Evolutionary conservation across 768 basidiomycete genomes (phyloP).

Genomic region (Clavaria fumosa): DNA sequence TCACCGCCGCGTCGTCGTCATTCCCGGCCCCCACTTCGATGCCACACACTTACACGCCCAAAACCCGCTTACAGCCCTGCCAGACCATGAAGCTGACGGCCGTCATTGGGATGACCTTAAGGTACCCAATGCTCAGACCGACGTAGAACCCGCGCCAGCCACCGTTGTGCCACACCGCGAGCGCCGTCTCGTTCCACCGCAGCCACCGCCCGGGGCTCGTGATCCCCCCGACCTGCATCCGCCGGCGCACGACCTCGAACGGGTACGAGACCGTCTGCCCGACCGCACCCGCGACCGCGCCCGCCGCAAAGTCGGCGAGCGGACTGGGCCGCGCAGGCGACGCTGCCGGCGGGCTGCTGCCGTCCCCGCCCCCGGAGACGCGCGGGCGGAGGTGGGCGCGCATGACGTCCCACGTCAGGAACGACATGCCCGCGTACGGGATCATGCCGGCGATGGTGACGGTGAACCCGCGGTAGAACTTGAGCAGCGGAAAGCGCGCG

Average conservation of each 20-base stretch:
- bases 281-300: conserved; percentile 72
- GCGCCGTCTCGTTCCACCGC: conserved; percentile 66
- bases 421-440: conserved; percentile 90
- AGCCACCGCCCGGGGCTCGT: conserved; percentile 64
- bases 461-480: conserved; percentile 96
- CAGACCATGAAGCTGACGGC: conserved; percentile 87
- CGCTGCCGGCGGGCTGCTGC: conserved; percentile 14
- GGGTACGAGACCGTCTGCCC: conserved; percentile 90
- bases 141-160: conserved; percentile 87
- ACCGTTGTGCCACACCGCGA: conserved; percentile 42
- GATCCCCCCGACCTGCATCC: conserved; percentile 92
- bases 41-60: conserved; percentile 21
- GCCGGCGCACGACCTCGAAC: conserved; percentile 79
- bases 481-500: conserved; percentile 55
- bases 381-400: conserved; percentile 42
- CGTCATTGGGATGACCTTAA: conserved; percentile 94
- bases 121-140: conserved; percentile 79
- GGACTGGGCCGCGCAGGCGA: conserved; percentile 25
- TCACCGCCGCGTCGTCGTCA: conserved; percentile 33
- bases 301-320: conserved; percentile 60
- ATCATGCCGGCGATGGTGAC: conserved; percentile 87
- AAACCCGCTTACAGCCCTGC: conserved; percentile 58
- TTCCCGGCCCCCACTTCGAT: conserved; percentile 37
- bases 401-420: conserved; percentile 79
- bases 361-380: too few species aligned